Evolutionary conservation across 78 protist genomes (phyloP).

Genomic region (Creolimax fragrantissima): DNA sequence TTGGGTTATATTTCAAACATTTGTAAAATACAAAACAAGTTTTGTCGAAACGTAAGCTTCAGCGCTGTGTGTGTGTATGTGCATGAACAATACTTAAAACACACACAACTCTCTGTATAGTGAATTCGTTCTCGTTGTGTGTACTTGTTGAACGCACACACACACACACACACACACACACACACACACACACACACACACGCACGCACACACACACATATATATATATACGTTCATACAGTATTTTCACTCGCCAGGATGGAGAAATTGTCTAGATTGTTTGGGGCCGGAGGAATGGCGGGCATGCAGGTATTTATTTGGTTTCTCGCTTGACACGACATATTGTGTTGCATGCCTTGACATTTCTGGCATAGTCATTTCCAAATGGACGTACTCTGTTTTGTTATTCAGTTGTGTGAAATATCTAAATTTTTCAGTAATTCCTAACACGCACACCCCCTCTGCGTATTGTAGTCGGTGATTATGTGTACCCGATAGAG

Average conservation of each 20-base stretch:
- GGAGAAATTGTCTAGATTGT: background rate
- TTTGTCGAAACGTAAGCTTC: background rate
- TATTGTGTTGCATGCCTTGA: background rate
- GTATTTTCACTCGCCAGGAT: background rate
- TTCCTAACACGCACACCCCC: background rate
- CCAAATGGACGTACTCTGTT: background rate
- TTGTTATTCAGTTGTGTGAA: background rate
- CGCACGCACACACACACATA: background rate
- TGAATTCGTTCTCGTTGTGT: background rate
- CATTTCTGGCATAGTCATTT: background rate
- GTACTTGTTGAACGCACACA: background rate
- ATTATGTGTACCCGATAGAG: no score
- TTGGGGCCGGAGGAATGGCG: background rate
- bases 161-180: background rate
- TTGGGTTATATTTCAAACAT: no score
- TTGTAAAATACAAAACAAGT: no score
- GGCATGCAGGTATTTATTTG: background rate
- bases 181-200: background rate
- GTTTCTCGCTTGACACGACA: background rate
- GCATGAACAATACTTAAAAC: background rate
- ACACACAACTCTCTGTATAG: background rate
- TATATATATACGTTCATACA: background rate
- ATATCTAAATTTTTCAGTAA: no score
- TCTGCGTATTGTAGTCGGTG: background rate
- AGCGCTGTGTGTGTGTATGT: background rate